phyloP scores from a whole-genome alignment of 495 filamentous ascomycete genomes.

The Oidiodendron maius region DNA sequence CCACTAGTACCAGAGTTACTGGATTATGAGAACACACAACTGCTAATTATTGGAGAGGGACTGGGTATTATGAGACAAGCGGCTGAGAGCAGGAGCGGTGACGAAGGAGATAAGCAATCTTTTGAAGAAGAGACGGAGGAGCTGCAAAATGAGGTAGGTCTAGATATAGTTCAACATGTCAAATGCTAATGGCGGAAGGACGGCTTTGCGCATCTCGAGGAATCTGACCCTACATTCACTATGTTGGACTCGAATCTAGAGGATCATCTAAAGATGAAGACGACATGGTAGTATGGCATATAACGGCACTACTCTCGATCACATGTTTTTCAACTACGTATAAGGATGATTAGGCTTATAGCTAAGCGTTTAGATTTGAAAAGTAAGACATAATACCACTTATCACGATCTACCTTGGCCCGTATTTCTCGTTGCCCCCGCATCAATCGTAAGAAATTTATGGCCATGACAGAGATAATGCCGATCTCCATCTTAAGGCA shows the following conservation, averaged over 20 bases:
- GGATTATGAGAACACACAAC: constrained; percentile 72
- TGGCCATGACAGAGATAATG: too few relatives aligned
- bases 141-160: constrained; percentile 29
- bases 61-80: constrained; percentile 55
- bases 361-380: too few relatives aligned
- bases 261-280: constrained; percentile 43
- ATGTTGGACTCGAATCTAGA: constrained; percentile 46
- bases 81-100: constrained; percentile 42
- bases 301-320: too few relatives aligned
- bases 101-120: constrained; percentile 49
- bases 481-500: too few relatives aligned
- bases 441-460: too few relatives aligned
- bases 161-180: constrained; percentile 55
- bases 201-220: constrained; percentile 48
- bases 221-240: constrained; percentile 45
- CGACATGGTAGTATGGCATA: constrained; percentile 52
- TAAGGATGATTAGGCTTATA: too few relatives aligned
- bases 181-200: too few relatives aligned
- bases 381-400: too few relatives aligned
- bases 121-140: constrained; percentile 35
- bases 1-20: constrained; percentile 69
- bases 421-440: too few relatives aligned
- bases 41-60: constrained; percentile 78
- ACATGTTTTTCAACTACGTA: too few relatives aligned
- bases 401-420: too few relatives aligned